Evolutionary conservation across 306 rosid species (phyloP).

Genomic region (Sophora flavescens): DNA sequence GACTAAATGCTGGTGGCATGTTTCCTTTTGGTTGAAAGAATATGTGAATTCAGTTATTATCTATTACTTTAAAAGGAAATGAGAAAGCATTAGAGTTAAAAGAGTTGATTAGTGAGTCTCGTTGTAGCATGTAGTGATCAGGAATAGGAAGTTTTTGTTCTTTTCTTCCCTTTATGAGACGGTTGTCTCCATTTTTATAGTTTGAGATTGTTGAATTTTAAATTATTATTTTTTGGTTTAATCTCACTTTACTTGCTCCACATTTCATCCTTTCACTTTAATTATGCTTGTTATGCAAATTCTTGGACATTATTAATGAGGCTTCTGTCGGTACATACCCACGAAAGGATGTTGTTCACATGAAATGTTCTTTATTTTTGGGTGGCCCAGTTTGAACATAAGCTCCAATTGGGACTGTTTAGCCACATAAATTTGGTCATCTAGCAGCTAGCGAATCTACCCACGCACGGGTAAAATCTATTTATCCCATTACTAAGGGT

Average conservation of each 20-base stretch:
- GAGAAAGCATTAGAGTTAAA: neutral
- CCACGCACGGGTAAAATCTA: too few relatives aligned
- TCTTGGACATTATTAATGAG: neutral
- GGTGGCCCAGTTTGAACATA: neutral
- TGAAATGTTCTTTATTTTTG: neutral
- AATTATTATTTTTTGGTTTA: neutral
- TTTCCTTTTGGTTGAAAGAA: slow-evolving; percentile 29
- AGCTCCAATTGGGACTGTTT: neutral
- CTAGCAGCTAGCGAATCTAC: neutral
- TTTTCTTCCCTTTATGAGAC: neutral
- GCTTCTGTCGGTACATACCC: neutral
- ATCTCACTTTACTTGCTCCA: neutral
- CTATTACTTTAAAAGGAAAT: slow-evolving; percentile 39
- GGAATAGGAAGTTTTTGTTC: slow-evolving; percentile 29
- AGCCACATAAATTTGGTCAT: neutral
- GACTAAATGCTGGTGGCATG: slow-evolving; percentile 50
- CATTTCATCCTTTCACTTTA: neutral
- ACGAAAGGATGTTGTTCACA: neutral
- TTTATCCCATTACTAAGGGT: too few relatives aligned
- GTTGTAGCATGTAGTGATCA: slow-evolving; percentile 24
- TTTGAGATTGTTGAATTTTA: neutral
- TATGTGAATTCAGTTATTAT: slow-evolving; percentile 37
- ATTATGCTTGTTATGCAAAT: neutral
- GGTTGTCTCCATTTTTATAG: neutral
- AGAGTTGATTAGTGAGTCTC: slow-evolving; percentile 17